Conservation (phyloP, 805 yeast genomes). For the Brettanomyces custersianus region DNA sequence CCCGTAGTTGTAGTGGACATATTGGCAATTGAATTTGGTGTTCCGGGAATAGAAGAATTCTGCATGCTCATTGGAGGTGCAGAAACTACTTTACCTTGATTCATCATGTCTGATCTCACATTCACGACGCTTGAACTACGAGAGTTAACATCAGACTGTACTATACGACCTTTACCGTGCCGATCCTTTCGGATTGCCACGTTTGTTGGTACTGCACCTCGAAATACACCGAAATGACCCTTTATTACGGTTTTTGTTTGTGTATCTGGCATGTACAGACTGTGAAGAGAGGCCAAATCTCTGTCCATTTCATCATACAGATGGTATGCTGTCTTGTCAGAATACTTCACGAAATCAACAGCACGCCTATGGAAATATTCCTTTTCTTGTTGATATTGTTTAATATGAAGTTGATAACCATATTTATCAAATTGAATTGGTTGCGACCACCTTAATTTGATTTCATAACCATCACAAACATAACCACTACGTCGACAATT, state of each 20-base stretch:
- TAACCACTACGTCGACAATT: constrained; percentile 61
- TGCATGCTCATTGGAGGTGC: background rate
- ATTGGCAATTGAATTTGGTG: constrained; percentile 1
- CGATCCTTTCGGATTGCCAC: background rate
- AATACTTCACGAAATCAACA: constrained; percentile 67
- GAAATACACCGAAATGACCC: constrained; percentile 84
- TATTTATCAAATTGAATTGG: constrained; percentile 43
- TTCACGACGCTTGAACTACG: background rate
- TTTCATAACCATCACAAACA: constrained; percentile 74
- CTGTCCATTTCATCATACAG: constrained; percentile 80
- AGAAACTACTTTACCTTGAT: background rate
- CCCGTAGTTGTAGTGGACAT: background rate
- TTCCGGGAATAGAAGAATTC: background rate
- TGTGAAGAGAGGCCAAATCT: constrained; percentile 50
- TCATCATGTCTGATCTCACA: background rate
- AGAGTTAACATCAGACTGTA: too few relatives aligned
- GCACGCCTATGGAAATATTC: constrained; percentile 62
- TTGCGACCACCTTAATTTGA: constrained; percentile 70
- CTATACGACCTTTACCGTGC: too few relatives aligned
- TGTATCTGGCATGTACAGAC: constrained; percentile 29
- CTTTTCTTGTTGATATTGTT: constrained; percentile 26
- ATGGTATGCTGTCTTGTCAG: constrained; percentile 45
- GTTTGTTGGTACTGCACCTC: constrained; percentile 27
- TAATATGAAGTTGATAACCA: constrained; percentile 31
- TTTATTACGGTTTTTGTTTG: constrained; percentile 24